Evolutionary conservation across 805 yeast species (phyloP).

Genomic region (Cyberlindnera mycetangii): DNA sequence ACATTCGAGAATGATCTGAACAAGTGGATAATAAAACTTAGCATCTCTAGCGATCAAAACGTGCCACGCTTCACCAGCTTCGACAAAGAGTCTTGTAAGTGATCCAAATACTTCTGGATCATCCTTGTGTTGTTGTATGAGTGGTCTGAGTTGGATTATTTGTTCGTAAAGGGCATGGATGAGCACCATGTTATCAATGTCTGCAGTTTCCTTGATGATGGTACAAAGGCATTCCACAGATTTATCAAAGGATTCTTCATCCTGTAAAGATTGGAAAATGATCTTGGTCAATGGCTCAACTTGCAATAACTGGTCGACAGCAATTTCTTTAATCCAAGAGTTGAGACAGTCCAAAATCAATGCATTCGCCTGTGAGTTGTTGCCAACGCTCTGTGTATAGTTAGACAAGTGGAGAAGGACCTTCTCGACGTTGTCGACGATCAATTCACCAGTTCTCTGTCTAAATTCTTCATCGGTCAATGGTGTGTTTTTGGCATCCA

Average conservation of each 20-base stretch:
- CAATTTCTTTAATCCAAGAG: constrained; percentile 89
- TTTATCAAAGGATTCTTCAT: constrained; percentile 71
- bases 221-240: constrained; percentile 86
- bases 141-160: constrained; percentile 57
- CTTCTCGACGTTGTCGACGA: constrained; percentile 62
- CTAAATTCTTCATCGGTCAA: constrained; percentile 79
- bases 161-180: constrained; percentile 68
- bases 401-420: constrained; percentile 63
- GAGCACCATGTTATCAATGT: constrained; percentile 58
- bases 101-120: constrained; percentile 59
- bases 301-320: constrained; percentile 64
- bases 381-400: constrained; percentile 37
- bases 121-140: constrained; percentile 41
- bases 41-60: constrained; percentile 76
- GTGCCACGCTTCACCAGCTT: constrained; percentile 96
- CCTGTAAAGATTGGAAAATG: constrained; percentile 58
- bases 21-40: constrained; percentile 63
- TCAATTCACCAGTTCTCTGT: constrained; percentile 56
- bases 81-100: constrained; percentile 74
- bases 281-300: constrained; percentile 63
- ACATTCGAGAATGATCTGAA: constrained; percentile 67
- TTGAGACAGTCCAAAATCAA: constrained; percentile 71
- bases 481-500: constrained; percentile 73
- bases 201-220: constrained; percentile 77
- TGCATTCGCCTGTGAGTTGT: constrained; percentile 32